Base-by-base conservation (phyloP, 805 yeast species). In the Candida hungchunana region DNA sequence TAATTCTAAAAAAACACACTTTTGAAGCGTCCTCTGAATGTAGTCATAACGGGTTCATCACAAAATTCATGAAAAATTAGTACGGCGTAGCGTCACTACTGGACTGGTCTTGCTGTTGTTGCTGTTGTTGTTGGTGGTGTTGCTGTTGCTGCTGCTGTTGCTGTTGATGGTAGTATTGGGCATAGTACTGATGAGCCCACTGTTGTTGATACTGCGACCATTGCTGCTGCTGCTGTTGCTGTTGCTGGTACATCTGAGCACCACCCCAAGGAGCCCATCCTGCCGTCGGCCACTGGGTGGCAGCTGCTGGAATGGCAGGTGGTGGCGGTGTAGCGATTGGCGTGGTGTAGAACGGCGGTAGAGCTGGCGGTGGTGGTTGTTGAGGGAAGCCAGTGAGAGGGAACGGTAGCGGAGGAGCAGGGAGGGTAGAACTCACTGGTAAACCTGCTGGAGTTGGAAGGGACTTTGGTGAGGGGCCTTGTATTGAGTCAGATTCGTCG, bases 401-500 rank as follows among this genome's bases (percentile, higher is more conserved):
- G 24, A 21, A 9, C 24, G 12, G 9, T 9, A 12, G 24, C 12
- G 24, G 24, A 9, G 9, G 24, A 21, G 12, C 9, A 9, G 24
- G 32, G 9, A 19, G 18, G 18, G 26, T 27, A 14, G 37, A 13
- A 19, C 27, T 3, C 22, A 22, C 9, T 8, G 11, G 13, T 7
- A 26, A 8, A 18, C 14, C 27, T n/a, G 27, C 14, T 12, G 23
- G 30, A 23, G 22, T 17, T 25, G 15, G 29, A 21, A 27, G 5
- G n/a, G n/a, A n/a, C n/a, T n/a, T n/a, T n/a, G n/a, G n/a, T n/a
- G n/a, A n/a, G n/a, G n/a, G n/a, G n/a, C n/a, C n/a, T n/a, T 12
- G 26, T 23, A 12, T 23, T 7, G 13, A 13, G 13, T 25, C 27
- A 16, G 23, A 23, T 11, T 36, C 41, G 22, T 42, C 45, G 29